Conservation (phyloP, 345 rosid species). For the Mercurialis annua region DNA sequence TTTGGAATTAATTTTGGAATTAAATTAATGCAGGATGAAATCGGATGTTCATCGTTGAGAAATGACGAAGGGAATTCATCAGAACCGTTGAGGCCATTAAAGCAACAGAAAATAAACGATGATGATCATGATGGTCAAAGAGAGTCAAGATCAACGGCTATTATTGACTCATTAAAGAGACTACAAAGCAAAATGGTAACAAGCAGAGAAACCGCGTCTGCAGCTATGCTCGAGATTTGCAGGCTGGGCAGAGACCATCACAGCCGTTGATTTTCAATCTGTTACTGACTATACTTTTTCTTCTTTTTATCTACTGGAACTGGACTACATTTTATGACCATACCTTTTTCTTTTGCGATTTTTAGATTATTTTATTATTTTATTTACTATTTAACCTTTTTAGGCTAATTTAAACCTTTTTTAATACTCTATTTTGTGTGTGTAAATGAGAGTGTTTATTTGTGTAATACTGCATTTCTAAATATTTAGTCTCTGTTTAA, state of each 20-base stretch:
- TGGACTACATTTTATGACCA: constrained; percentile 22
- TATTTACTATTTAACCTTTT: too few relatives aligned
- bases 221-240: constrained; percentile 28
- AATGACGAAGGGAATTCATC: constrained; percentile 25
- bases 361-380: background rate
- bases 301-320: background rate
- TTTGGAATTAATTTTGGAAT: background rate
- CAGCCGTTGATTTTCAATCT: constrained; percentile 24
- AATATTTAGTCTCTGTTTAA: too few relatives aligned
- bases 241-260: constrained; percentile 36
- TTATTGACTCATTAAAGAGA: constrained; percentile 29
- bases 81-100: constrained; percentile 30
- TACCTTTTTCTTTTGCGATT: background rate
- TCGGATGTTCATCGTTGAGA: constrained; percentile 41
- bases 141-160: constrained; percentile 39
- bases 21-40: constrained; percentile 43
- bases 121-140: constrained; percentile 17
- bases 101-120: constrained; percentile 30
- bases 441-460: background rate
- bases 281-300: background rate
- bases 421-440: background rate
- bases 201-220: constrained; percentile 29
- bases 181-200: constrained; percentile 29
- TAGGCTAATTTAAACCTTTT: background rate
- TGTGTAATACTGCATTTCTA: too few relatives aligned